Conservation (phyloP, 768 basidiomycete genomes). For the Lentinula boryana region DNA sequence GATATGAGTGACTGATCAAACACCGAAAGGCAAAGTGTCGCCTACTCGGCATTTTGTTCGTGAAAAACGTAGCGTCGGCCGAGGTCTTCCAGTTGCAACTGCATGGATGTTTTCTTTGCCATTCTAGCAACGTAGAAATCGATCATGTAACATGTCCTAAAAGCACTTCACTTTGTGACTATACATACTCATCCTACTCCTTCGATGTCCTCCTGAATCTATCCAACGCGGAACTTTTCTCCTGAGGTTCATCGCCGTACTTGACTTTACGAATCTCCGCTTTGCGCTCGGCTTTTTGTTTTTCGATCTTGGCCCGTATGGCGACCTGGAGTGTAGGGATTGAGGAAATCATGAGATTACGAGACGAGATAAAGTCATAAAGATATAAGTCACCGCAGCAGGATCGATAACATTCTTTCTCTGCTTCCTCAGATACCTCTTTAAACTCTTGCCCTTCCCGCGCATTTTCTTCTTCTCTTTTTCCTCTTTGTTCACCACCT, state of each 20-base stretch:
- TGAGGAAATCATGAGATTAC: background rate
- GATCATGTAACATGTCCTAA: too few species aligned
- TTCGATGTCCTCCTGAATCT: conserved; percentile 18
- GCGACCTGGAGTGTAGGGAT: conserved; percentile 28
- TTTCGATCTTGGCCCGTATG: conserved; percentile 39
- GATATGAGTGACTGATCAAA: too few species aligned
- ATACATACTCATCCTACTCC: background rate
- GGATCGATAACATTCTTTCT: conserved; percentile 95
- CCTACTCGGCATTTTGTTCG: too few species aligned
- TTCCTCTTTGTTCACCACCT: conserved; percentile 35
- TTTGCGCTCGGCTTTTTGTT: conserved; percentile 28
- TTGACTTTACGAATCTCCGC: conserved; percentile 17
- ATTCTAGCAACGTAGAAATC: too few species aligned
- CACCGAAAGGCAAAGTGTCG: too few species aligned
- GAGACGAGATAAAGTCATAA: background rate
- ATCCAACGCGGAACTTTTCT: conserved; percentile 27
- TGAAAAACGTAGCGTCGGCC: too few species aligned
- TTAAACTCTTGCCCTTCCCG: conserved; percentile 82
- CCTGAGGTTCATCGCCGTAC: conserved; percentile 13
- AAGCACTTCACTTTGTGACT: too few species aligned
- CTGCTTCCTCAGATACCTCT: conserved; percentile 83
- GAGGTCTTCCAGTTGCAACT: too few species aligned
- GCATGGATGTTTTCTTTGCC: too few species aligned
- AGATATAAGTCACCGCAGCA: conserved; percentile 40
- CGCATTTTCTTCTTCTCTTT: conserved; percentile 77